Evolutionary conservation across 2,329 filamentous ascomycete species (phyloP), one percentile per base, ranked within the genome.

Genomic region (Didymella keratinophila): DNA sequence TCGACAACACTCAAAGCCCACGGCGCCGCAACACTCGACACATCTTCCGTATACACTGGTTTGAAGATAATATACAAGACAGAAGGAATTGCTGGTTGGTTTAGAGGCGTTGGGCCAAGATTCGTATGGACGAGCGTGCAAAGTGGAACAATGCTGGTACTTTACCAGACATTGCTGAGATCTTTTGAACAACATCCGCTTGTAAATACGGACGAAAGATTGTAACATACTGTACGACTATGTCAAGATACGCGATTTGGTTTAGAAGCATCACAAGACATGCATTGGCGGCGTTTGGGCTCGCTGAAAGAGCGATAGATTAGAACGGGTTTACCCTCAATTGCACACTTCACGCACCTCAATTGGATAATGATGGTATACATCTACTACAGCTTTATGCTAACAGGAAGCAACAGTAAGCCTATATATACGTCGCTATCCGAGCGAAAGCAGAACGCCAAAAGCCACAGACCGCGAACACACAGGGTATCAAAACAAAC

Each of bases 71-170:
- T 99, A 69, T 99, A 98, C 79, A 87, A 86, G 66, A 92, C 90
- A 6, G 95, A 99, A 78, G 95, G 95, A 1, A 68, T 98, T 16
- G 86, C 85, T 2, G 96, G 95, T 1, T 96, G 92, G 88, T 99
- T 99, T 78, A 87, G 95, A 57, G 95, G 95, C 25, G 94, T 99
- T 1, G 94, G 94, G 0, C 95, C 95, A 1, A 87, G 95, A 52
- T 89, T 89, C 56, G 92, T 98, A 14, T 99, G 95, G 95, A 99
- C 95, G 21, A 97, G 94, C 71, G 92, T 98, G 57, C 95, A 99
- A 81, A 97, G 91, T 72, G 91, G 93, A 41, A 96, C 92, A 65
- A 98, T 98, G 94, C 82, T 98, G 74, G 93, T 98, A 68, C 82
- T 97, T 76, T 98, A 98, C 77, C 94, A 98, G 80, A 90, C 89